These are phyloP conservation scores for Ustilago loliicola DNA, from an alignment of 1,284 basidiomycete species.

Conservation along the genomic window DNA sequence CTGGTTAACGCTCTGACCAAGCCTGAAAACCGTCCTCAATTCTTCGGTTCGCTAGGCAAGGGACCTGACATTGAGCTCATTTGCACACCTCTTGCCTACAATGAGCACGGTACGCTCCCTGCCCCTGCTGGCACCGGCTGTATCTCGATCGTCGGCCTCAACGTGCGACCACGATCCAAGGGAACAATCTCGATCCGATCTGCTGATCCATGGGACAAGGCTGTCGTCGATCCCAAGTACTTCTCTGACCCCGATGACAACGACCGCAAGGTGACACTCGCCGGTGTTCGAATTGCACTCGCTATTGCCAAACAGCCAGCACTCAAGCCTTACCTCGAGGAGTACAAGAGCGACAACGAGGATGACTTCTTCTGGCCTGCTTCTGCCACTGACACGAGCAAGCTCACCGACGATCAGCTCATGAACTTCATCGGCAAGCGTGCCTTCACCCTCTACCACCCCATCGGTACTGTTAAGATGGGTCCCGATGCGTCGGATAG, in stretches of 20 bases:
- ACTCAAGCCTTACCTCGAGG: constrained; percentile 47
- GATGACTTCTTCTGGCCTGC: constrained; percentile 50
- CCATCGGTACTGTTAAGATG: constrained; percentile 72
- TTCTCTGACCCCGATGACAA: constrained; percentile 54
- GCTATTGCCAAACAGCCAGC: constrained; percentile 37
- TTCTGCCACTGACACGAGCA: constrained; percentile 56
- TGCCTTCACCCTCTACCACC: constrained; percentile 77
- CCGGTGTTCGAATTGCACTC: constrained; percentile 48
- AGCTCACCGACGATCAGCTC: constrained; percentile 58
- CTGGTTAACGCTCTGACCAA: constrained; percentile 41
- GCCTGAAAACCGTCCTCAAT: constrained; percentile 52
- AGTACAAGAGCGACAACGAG: constrained; percentile 43
- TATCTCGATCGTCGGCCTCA: constrained; percentile 52
- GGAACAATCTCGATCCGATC: constrained; percentile 45
- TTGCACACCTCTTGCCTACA: constrained; percentile 45
- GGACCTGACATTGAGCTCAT: constrained; percentile 70
- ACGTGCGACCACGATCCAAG: constrained; percentile 54
- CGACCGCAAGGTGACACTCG: constrained; percentile 55
- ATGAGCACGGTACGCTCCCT: constrained; percentile 43
- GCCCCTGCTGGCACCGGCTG: constrained; percentile 41
- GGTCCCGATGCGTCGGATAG: constrained; percentile 30
- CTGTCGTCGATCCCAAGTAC: constrained; percentile 52
- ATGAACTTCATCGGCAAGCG: constrained; percentile 72
- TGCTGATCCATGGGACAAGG: constrained; percentile 51
- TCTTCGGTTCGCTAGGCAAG: constrained; percentile 56